phyloP scores from a whole-genome alignment of 768 basidiomycete genomes.

The Albatrellus ellisii region DNA sequence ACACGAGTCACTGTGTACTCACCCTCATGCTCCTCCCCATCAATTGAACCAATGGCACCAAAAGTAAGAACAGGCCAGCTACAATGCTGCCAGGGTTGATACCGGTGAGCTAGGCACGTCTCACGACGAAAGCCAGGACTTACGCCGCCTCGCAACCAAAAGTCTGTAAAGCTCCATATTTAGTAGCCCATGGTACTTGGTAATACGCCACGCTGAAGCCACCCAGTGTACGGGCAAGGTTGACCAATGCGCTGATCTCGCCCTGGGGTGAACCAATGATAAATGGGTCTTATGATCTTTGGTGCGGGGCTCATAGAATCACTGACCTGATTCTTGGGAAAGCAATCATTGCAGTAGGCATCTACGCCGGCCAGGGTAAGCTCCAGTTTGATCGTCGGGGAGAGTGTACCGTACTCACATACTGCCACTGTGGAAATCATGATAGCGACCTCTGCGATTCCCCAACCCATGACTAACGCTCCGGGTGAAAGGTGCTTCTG shows the following conservation, averaged over 20 bases:
- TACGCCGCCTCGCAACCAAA: constrained; percentile 52
- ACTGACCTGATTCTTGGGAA: constrained; percentile 29
- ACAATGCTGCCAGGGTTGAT: constrained; percentile 25
- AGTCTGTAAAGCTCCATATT: constrained; percentile 44
- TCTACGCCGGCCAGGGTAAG: constrained; percentile 17
- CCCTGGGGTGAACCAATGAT: too few species aligned
- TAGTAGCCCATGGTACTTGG: constrained; percentile 49
- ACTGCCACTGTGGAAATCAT: constrained; percentile 53
- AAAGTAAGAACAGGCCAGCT: constrained; percentile 32
- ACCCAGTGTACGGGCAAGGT: constrained; percentile 40
- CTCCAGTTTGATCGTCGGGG: constrained; percentile 12
- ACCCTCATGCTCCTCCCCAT: constrained; percentile 34
- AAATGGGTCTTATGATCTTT: too few species aligned
- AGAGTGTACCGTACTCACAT: constrained; percentile 26
- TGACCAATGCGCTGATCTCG: constrained; percentile 50
- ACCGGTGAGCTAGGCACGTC: neutral
- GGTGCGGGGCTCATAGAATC: too few species aligned
- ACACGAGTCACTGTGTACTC: too few species aligned
- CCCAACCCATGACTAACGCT: constrained; percentile 56
- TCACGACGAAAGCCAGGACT: constrained; percentile 15
- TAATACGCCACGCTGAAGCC: constrained; percentile 54
- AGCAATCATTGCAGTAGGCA: constrained; percentile 37
- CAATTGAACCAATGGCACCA: constrained; percentile 36
- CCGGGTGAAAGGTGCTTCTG: constrained; percentile 39
- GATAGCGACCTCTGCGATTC: constrained; percentile 39